Evolutionary conservation across 2,329 filamentous ascomycete species (phyloP).

Genomic region (Lasiodiplodia citricola): DNA sequence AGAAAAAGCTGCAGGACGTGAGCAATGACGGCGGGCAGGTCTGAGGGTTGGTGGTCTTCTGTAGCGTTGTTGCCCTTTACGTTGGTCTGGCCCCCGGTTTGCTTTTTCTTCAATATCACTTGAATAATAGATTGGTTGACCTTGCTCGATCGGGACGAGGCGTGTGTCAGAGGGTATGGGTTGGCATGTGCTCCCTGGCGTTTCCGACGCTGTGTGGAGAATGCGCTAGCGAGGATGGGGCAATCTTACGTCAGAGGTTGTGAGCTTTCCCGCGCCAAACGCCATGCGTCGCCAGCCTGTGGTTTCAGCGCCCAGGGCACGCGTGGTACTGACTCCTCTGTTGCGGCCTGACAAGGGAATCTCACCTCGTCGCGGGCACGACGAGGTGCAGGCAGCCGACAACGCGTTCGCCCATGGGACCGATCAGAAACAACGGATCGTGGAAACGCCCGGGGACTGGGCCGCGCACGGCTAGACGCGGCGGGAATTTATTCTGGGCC

Average conservation of each 20-base stretch:
- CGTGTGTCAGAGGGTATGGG: constrained; percentile 1
- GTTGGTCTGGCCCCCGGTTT: neutral
- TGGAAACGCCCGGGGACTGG: neutral
- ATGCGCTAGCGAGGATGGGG: constrained; percentile 14
- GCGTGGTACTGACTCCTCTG: constrained; percentile 5
- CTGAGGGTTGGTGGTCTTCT: neutral
- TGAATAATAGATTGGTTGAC: constrained; percentile 11
- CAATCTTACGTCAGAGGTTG: constrained; percentile 23
- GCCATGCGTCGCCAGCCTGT: neutral
- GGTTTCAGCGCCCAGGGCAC: neutral
- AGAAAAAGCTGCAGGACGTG: neutral
- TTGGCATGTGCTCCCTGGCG: constrained; percentile 20
- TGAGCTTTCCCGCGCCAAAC: neutral
- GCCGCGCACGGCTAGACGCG: constrained; percentile 15
- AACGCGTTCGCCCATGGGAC: neutral
- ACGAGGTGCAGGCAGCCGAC: neutral
- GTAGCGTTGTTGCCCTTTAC: constrained; percentile 3
- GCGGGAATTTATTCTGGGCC: constrained; percentile 6
- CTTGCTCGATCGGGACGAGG: neutral
- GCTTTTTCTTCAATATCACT: neutral
- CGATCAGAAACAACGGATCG: constrained; percentile 9
- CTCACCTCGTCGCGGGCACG: neutral
- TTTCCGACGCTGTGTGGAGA: constrained; percentile 2
- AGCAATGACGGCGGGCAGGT: constrained; percentile 11
- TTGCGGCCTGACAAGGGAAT: neutral